A percentile compares a stretch with the other conserved stretches of the same genome.
Conservation (phyloP, 768 basidiomycete genomes). For the Pleurotus ostreatus region DNA sequence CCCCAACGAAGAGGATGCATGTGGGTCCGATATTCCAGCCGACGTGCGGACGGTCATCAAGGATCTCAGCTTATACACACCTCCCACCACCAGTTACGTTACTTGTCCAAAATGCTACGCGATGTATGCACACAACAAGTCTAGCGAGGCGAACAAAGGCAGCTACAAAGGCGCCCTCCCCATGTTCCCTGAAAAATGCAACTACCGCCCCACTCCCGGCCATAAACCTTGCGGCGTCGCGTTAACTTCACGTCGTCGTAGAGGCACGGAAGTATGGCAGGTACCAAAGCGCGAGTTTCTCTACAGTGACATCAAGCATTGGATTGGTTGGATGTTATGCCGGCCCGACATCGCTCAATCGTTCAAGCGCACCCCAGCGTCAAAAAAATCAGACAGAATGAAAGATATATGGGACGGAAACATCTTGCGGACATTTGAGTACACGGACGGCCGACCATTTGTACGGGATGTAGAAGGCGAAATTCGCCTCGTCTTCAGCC, state of each 20-base stretch:
- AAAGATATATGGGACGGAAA: conserved; percentile 24
- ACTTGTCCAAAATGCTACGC: conserved; percentile 24
- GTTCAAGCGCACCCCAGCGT: conserved; percentile 17
- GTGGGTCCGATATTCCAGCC: conserved; percentile 9
- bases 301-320: conserved; percentile 24
- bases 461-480: conserved; percentile 12
- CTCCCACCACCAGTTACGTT: conserved; percentile 14
- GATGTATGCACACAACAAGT: conserved; percentile 13
- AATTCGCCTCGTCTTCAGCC: conserved; percentile 23
- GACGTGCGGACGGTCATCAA: conserved; percentile 17
- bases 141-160: too few relatives aligned
- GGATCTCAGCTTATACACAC: conserved; percentile 13
- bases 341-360: conserved; percentile 20
- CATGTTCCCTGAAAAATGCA: conserved; percentile 18
- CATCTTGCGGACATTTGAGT: conserved; percentile 19
- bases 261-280: not conserved
- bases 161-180: too few relatives aligned
- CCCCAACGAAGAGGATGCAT: not conserved
- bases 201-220: conserved; percentile 10
- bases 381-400: conserved; percentile 9
- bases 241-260: conserved; percentile 1
- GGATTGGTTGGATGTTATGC: conserved; percentile 21
- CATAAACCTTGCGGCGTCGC: conserved; percentile 14
- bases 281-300: conserved; percentile 14
- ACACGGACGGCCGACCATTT: conserved; percentile 22